Evolutionary conservation across 1,284 basidiomycete genomes (phyloP).

Genomic region (Rhodotorula mucilaginosa): DNA sequence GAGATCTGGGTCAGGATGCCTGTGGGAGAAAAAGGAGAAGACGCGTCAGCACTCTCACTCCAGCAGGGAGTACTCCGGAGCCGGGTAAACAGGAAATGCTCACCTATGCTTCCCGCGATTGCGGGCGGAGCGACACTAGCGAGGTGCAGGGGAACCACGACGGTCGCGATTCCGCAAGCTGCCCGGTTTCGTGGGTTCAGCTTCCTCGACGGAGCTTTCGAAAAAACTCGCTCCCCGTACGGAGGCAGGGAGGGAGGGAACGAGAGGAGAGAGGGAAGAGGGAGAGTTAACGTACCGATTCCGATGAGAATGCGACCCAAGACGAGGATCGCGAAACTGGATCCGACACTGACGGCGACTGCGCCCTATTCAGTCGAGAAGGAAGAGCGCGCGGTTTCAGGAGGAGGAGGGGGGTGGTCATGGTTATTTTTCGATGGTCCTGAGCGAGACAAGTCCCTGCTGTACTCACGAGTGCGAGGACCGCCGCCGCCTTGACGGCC

Average conservation of each 20-base stretch:
- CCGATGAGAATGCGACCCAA: constrained; percentile 45
- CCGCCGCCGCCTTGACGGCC: constrained; percentile 20
- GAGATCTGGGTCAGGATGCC: constrained; percentile 50
- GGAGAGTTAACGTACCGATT: constrained; percentile 34
- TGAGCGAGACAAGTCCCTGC: too few relatives aligned
- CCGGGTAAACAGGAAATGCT: neutral
- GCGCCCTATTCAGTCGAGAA: constrained; percentile 12
- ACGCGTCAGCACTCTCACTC: too few relatives aligned
- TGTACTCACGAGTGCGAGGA: constrained; percentile 25
- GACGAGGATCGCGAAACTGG: constrained; percentile 24
- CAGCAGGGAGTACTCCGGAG: too few relatives aligned
- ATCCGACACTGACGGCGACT: constrained; percentile 27
- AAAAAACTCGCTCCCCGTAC: too few relatives aligned
- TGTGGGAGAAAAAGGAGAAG: too few relatives aligned
- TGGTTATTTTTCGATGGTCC: too few relatives aligned
- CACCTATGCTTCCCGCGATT: constrained; percentile 46
- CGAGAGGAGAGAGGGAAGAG: neutral
- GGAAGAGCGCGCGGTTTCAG: too few relatives aligned
- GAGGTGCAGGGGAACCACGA: constrained; percentile 50
- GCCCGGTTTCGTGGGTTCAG: neutral
- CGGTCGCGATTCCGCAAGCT: constrained; percentile 49
- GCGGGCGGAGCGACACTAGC: constrained; percentile 48
- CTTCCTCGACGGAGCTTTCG: too few relatives aligned
- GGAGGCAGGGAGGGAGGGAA: too few relatives aligned
- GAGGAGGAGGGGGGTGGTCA: too few relatives aligned